Evolutionary conservation across 106 monocot species (phyloP), one percentile per base, ranked within the genome.

Genomic region (Gastrodia elata): DNA sequence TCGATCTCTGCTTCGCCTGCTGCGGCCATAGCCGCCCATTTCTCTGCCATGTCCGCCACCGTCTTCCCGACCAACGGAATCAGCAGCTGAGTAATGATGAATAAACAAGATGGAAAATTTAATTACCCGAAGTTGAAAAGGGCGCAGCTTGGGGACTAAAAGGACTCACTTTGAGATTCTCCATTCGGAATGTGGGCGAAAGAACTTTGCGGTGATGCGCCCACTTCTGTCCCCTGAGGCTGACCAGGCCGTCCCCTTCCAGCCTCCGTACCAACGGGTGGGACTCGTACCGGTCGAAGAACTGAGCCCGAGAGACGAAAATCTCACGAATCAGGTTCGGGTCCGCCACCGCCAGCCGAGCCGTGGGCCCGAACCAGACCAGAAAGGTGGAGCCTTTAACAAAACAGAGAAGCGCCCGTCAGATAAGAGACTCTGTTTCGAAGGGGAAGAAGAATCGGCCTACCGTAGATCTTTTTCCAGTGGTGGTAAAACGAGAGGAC

Each of bases 391-490:
- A 85, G 48, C 94, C 94, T 94, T 88, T 24, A 69, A 69, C 20
- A 68, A 39, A 69, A 26, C 69, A 69, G 69, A 69, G 25, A 38
- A 40, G 39, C 39, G 41, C 41, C 69, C 69, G 41, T 69, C 25
- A 69, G 68, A 68, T 11, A 36, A 27, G 42, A 14, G 26, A 39
- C n/a, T n/a, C n/a, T n/a, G n/a, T n/a, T n/a, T n/a, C 30, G 34
- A 69, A 42, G 39, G 64, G 9, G 15, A 15, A 64, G 14, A 64
- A 6, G 32, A 39, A 61, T n/a, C n/a, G n/a, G n/a, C 46, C n/a
- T 83, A 91, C 94, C 94, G 61, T 94, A 85, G 76, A 91, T 87
- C 73, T 91, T 94, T 84, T 85, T 91, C 94, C 94, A 94, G 32
- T 91, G 89, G 71, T 81, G 84, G 83, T 89, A 91, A 82, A 94